These are phyloP conservation scores for Epichloe aotearoae DNA, from an alignment of 2,329 filamentous ascomycete genomes.

Conservation along the genomic window DNA sequence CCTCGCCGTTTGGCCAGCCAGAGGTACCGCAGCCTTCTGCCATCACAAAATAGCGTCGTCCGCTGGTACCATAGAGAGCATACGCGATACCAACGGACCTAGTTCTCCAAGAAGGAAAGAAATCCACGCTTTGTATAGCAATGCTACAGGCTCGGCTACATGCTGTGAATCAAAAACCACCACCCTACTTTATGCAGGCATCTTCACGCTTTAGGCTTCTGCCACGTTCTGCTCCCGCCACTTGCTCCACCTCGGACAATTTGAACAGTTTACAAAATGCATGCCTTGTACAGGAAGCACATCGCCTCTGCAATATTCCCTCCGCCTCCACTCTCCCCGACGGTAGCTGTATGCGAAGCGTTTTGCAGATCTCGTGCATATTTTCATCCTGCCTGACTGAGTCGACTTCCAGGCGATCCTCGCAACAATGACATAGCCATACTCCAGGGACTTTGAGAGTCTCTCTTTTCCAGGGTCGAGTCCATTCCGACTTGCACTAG, in stretches of 20 bases:
- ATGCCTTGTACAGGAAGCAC: conserved; percentile 5
- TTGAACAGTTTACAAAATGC: conserved; percentile 7
- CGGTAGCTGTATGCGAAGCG: conserved; percentile 5
- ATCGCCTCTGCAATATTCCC: conserved; percentile 6
- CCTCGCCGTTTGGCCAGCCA: neutral
- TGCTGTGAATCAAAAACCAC: neutral
- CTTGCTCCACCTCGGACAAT: neutral
- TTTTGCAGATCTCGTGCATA: neutral
- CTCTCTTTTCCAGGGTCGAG: conserved; percentile 1
- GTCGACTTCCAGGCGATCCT: conserved; percentile 1
- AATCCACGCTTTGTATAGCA: neutral
- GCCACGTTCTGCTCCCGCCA: neutral
- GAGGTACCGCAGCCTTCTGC: neutral
- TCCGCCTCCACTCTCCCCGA: conserved; percentile 4
- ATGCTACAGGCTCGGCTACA: neutral
- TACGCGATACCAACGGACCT: neutral
- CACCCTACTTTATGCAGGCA: neutral
- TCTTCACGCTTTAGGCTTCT: neutral
- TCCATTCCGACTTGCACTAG: neutral
- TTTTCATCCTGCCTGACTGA: neutral
- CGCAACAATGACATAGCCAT: conserved; percentile 11
- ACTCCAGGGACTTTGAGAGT: conserved; percentile 1
- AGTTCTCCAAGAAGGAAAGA: neutral
- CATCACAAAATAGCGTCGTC: neutral
- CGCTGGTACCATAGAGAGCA: too few relatives aligned